Evolutionary conservation across 495 filamentous ascomycete genomes (phyloP), one percentile per base, ranked within the genome.

Genomic region (Lineolata rhizophorae): DNA sequence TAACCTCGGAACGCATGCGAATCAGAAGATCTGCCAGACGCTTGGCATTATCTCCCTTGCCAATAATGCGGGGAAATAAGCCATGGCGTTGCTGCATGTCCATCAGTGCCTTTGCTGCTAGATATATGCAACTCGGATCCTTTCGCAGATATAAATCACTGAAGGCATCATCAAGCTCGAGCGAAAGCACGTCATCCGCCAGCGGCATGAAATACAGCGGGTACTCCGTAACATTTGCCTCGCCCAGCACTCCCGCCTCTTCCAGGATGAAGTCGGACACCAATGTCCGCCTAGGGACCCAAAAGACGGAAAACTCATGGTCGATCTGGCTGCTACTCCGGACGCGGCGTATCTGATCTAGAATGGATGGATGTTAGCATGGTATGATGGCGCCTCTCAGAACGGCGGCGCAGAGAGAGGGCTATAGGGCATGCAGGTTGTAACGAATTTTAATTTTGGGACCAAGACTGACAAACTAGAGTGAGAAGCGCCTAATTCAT

Each of bases 251-350:
- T 16, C 87, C 90, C 15, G 76, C 75, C 44, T 92, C 82, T 53
- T 99, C 90, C 20, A 99, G 55, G 22, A 99, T 72, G 42, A 80
- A 72, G 51, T 95, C 76, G 46, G 78, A 84, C 32, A 95, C 76
- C 25, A 90, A 60, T 8, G 90, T 94, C 31, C 87, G 76, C 35
- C 90, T 68, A 4, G 90, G 87, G 11, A 82, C 70, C 72, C 85
- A 93, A 45, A 95, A 77, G 38, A 95, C 72, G 27, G 76, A 80
- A 52, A 94, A 87, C 45, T 95, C 90, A 64, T 95, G 85, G 35
- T 84, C 76, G 29, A 72, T 72, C 49, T 78, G 76, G 46, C 71
- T 73, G 51, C 77, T 76, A 39, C 72, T 75, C 38, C 84, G 80
- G 31, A 94, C 56, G 13, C 79, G 72, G 53, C 82, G 83, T 44